Base-by-base conservation (phyloP, 2,329 filamentous ascomycete species). In the Diaporthe aspalathi region DNA sequence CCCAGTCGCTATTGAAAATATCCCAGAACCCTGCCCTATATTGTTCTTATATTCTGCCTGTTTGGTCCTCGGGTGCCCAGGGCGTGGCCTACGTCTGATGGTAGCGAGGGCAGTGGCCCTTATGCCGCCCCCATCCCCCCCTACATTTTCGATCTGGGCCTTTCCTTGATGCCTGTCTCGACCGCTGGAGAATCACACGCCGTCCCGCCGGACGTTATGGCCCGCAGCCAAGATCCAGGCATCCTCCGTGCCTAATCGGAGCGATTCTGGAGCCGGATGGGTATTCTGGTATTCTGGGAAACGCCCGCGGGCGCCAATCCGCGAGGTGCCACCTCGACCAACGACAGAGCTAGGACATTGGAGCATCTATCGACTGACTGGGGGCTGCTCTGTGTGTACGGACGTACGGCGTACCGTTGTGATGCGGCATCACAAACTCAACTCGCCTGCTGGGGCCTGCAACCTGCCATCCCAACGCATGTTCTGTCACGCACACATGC, bases 221-320 rank as follows among this genome's bases (percentile, higher is more conserved):
- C 45, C 45, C 43, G 60, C n/a, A 17, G 11, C 49, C 60, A 49
- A 63, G 60, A 63, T 63, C 60, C 27, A 49, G 60, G 43, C 43
- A 35, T 63, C 16, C 40, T 24, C 60, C 60, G 43, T 49, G 60
- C 43, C 60, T 49, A 49, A 22, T 49, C 43, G 43, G 43, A 24
- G 60, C 60, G 43, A 63, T 63, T 49, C 60, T 63, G 60, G 60
- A 63, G 60, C 60, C 49, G 11, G 12, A 63, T n/a, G 60, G 60
- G 12, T 63, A 49, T 63, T 63, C 27, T 63, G 57, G 40, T 63
- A 49, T 63, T 63, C 27, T 63, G 57, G 43, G 57, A 49, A 29
- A 35, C 43, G 43, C 27, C 43, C 43, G 43, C 57, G 43, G 43
- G 43, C 57, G 57, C 27, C 57, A 49, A 63, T 24, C 27, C 43